Evolutionary conservation across 495 filamentous ascomycete genomes (phyloP), one percentile per base, ranked within the genome.

Genomic region (Annulohypoxylon nitens): DNA sequence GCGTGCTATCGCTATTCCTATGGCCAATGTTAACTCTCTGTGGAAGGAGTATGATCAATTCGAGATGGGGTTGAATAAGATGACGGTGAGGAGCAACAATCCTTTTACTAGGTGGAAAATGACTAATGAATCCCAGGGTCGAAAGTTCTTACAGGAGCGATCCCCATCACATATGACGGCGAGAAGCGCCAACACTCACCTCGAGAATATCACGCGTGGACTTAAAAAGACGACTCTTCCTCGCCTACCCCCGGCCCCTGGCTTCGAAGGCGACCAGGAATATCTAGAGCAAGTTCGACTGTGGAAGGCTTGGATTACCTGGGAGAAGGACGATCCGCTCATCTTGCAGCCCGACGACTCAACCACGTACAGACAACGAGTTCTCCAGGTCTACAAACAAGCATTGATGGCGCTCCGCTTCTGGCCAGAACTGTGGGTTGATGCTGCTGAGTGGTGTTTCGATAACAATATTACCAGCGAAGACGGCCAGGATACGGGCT

Each of bases 21-120:
- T 91, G 11, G 86, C 91, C 53, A 92, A 88, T 36, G 87, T 96
- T 54, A 93, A 94, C 73, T 85, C 84, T 11, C 79, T 99, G 9
- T 99, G 96, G 96, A 97, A 96, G 81, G 95, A 99, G 77, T 99
- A 98, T 76, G 94, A 97, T 81, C 87, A 90, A 74, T 99, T 98
- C 76, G 96, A 99, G 81, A 93, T 94, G 89, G 88, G 89, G 8
- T 81, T 97, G 36, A 98, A 97, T 81, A 98, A 97, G 81, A 84
- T 93, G 61, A 93, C 93, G 45, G 92, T 93, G 84, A 82, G 81
- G 80, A 16, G 43, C 51, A 6, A 48, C 60, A 53, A 25, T 39
- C 34, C 12, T 73, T 43, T 6, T 39, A 34, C 20, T 65, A 10
- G 50, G 14, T 33, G 64, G 41, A 64, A 20, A 9, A 12, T 26